Conservation (phyloP, 1,139 yeast genomes). For the Zygosaccharomyces pseudobailii region DNA sequence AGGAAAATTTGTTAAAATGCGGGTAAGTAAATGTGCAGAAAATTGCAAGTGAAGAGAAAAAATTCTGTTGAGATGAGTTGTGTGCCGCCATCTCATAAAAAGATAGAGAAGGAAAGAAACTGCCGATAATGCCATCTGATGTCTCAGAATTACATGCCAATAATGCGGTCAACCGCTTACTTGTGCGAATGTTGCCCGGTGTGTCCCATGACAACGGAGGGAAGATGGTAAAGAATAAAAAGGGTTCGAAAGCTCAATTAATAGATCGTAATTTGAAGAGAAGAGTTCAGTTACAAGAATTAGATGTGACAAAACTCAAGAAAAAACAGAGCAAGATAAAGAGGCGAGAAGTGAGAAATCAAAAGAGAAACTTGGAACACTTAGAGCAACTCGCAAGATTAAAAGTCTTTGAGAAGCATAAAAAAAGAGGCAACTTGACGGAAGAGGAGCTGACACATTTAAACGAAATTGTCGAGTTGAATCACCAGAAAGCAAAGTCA, state of each 20-base stretch:
- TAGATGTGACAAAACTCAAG: slow-evolving; percentile 36
- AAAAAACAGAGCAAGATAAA: slow-evolving; percentile 40
- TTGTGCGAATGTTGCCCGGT: slow-evolving; percentile 29
- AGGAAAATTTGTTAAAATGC: background rate
- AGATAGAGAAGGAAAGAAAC: background rate
- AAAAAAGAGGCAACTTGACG: slow-evolving; percentile 37
- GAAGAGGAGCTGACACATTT: slow-evolving; percentile 47
- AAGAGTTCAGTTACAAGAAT: slow-evolving; percentile 34
- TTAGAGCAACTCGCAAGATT: slow-evolving; percentile 50
- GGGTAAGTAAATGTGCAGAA: background rate
- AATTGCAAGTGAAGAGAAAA: background rate
- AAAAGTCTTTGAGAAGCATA: slow-evolving; percentile 45
- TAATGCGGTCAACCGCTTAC: slow-evolving; percentile 25
- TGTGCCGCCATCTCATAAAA: background rate
- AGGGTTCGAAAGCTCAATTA: slow-evolving; percentile 37
- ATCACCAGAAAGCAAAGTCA: slow-evolving; percentile 44
- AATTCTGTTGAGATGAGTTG: slow-evolving; percentile 8
- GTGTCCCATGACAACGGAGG: slow-evolving; percentile 11
- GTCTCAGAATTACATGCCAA: slow-evolving; percentile 27
- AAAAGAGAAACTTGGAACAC: slow-evolving; percentile 37
- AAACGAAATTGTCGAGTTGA: slow-evolving; percentile 46
- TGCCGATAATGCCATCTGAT: slow-evolving; percentile 7
- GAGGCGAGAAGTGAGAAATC: slow-evolving; percentile 39
- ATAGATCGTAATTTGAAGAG: slow-evolving; percentile 37
- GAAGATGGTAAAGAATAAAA: slow-evolving; percentile 5